Evolutionary conservation across 208 protist genomes (phyloP).

Genomic region (Angomonas deanei): DNA sequence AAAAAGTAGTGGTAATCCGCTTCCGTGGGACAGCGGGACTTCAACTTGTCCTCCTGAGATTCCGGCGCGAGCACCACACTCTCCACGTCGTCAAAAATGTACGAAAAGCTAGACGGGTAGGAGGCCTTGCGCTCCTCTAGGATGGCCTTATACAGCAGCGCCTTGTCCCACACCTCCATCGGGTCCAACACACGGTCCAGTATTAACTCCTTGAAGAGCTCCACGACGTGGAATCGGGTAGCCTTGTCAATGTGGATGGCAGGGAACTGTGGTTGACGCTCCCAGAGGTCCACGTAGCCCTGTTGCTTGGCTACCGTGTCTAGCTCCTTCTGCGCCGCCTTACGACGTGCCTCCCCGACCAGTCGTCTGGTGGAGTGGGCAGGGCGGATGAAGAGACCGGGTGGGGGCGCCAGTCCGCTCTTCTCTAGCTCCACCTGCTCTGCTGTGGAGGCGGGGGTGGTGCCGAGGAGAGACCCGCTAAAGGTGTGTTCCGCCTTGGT

Average conservation of each 20-base stretch:
- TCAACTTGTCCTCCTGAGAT: background rate
- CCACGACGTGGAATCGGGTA: slow-evolving; percentile 61
- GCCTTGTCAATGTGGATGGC: slow-evolving; percentile 69
- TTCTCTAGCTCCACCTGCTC: slow-evolving; percentile 2
- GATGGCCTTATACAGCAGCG: slow-evolving; percentile 77
- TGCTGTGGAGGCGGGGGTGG: background rate
- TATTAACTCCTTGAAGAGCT: slow-evolving; percentile 81
- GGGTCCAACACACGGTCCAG: slow-evolving; percentile 55
- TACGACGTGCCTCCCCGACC: slow-evolving; percentile 40
- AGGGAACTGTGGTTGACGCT: slow-evolving; percentile 83
- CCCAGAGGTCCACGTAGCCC: slow-evolving; percentile 72
- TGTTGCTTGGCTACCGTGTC: slow-evolving; percentile 45
- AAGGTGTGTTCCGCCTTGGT: slow-evolving; percentile 58
- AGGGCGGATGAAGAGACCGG: slow-evolving; percentile 50
- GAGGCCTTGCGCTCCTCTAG: slow-evolving; percentile 50
- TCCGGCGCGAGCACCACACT: slow-evolving; percentile 29
- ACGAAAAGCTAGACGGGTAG: slow-evolving; percentile 61
- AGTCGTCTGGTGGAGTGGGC: slow-evolving; percentile 49
- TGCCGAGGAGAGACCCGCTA: slow-evolving; percentile 38
- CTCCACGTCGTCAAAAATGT: slow-evolving; percentile 59
- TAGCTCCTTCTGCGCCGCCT: slow-evolving; percentile 45
- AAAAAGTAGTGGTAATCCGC: slow-evolving; percentile 71
- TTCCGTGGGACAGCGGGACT: slow-evolving; percentile 27
- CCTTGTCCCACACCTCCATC: slow-evolving; percentile 75
- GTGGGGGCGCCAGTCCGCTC: slow-evolving; percentile 32